A percentile compares a stretch with the other conserved stretches of the same genome.
phyloP scores from a whole-genome alignment of 208 protist genomes.

The Strigomonas galati region DNA sequence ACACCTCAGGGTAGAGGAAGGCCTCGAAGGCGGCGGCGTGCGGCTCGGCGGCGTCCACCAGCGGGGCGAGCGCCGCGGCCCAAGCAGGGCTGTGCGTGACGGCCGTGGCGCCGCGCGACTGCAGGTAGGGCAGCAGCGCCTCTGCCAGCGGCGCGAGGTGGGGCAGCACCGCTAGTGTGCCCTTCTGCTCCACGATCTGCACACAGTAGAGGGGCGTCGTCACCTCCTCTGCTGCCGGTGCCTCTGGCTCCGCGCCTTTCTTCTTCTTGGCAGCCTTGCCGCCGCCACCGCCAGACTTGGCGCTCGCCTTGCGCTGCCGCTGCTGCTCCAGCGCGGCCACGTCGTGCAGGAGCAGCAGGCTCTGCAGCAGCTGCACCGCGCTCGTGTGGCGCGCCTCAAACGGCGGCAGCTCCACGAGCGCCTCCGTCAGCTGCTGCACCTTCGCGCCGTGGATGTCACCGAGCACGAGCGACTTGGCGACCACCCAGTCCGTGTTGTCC shows the following conservation, averaged over 20 bases:
- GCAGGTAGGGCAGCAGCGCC: constrained; percentile 4
- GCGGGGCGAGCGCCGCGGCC: neutral
- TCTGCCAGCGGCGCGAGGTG: neutral
- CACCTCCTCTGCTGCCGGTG: neutral
- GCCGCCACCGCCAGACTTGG: neutral
- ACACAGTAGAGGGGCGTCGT: neutral
- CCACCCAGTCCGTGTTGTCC: constrained; percentile 81
- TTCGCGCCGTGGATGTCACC: constrained; percentile 68
- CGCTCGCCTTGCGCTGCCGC: constrained; percentile 11
- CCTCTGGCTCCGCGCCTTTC: too few relatives aligned
- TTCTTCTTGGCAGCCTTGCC: neutral
- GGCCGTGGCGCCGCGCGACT: neutral
- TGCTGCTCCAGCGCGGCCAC: constrained; percentile 43
- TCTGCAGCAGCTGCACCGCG: constrained; percentile 44
- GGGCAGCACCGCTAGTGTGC: neutral
- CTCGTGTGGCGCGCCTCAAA: constrained; percentile 29
- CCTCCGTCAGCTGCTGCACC: constrained; percentile 44
- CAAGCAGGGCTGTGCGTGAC: neutral
- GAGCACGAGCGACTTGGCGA: constrained; percentile 59
- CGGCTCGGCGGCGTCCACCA: neutral
- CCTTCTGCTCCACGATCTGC: neutral
- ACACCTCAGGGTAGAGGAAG: constrained; percentile 67
- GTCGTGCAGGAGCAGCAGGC: constrained; percentile 71
- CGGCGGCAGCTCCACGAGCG: constrained; percentile 47
- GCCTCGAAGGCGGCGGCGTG: constrained; percentile 22